A percentile compares a stretch with the other conserved stretches of the same genome.
Evolutionary conservation across 1,284 basidiomycete species (phyloP).

Genomic region (Trichosporon sp.): DNA sequence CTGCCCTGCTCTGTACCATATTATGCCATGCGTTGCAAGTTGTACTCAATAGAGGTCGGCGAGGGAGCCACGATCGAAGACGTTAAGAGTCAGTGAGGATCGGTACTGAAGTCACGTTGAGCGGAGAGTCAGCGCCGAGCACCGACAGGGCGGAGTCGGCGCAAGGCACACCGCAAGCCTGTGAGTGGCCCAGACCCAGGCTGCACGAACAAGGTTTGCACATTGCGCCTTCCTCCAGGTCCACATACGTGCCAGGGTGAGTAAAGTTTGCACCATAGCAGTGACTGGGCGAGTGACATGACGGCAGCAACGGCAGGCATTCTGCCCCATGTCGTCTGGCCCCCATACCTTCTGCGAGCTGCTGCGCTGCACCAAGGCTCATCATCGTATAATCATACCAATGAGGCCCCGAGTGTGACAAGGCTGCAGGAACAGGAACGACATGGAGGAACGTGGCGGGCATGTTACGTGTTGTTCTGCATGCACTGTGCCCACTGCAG

Average conservation of each 20-base stretch:
- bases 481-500: background rate
- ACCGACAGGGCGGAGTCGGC: background rate
- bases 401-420: no score
- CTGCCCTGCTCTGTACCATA: background rate
- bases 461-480: background rate
- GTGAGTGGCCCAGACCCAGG: background rate
- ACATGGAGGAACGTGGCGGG: background rate
- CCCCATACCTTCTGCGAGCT: no score
- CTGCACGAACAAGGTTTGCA: background rate
- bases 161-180: background rate
- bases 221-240: background rate
- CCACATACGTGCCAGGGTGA: background rate
- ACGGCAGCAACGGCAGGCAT: background rate
- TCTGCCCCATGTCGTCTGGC: no score
- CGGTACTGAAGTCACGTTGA: no score
- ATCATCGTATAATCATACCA: no score
- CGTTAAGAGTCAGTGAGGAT: no score
- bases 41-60: background rate
- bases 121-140: no score
- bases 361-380: no score
- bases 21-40: constrained; percentile 10
- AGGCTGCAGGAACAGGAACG: background rate
- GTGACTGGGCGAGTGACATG: background rate
- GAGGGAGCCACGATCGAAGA: no score
- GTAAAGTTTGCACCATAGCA: constrained; percentile 2